Evolutionary conservation across 495 filamentous ascomycete species (phyloP), one percentile per base, ranked within the genome.

Genomic region (Penicillium cataractarum): DNA sequence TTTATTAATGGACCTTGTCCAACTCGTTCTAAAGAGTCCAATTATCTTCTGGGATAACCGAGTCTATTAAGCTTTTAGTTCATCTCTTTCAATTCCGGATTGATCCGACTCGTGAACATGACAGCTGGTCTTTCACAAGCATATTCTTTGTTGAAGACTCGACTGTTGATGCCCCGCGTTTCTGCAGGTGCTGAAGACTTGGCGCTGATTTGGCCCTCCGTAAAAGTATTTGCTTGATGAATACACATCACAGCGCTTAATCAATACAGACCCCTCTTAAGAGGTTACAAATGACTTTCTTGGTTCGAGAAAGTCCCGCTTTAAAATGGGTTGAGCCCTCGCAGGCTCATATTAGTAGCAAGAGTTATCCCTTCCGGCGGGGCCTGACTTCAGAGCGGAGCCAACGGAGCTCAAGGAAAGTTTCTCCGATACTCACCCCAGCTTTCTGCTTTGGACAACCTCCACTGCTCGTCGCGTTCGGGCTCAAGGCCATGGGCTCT

Each of bases 351-450:
- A n/a, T n/a, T 9, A 21, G 4, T 24, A 9, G 21, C 6, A 6
- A 42, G 21, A 22, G 13, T 46, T 4, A 54, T 27, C 31, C 51
- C 31, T 37, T 54, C 31, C 21, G 51, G 51, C 51, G 51, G 31
- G 31, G 51, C 27, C 51, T 19, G 51, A 53, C 27, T 26, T 56
- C 2, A 24, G 21, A 56, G 53, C 53, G 53, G 53, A 56, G 53
- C 32, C 21, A 22, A 22, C 66, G 66, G 63, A 65, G 63, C 51
- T 37, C 40, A 51, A 64, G 54, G 61, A 65, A 61, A 56, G 66
- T 71, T 69, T 70, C 69, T 71, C 69, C 69, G 65, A 49, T 19
- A 46, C 40, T 57, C 61, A 54, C 21, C 63, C 40, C 29, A 37
- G 37, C 17, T 17, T 52, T 57, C 61, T 51, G 60, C 40, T 27